Base-by-base conservation (phyloP, 805 yeast genomes). In the Kodamaea neixiangensis region DNA sequence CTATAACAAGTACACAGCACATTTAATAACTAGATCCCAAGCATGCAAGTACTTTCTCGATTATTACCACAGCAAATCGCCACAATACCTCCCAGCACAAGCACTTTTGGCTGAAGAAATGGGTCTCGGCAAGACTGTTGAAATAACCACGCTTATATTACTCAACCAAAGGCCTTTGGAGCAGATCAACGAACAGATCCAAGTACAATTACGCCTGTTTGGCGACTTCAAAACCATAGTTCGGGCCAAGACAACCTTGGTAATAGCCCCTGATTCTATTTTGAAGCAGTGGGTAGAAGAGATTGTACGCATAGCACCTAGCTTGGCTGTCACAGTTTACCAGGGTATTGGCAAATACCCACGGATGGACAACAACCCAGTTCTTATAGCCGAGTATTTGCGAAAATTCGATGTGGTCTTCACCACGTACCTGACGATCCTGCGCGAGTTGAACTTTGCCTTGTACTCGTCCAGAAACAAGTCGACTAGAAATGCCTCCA, bases 91-190 rank as follows among this genome's bases (percentile, higher is more conserved):
- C 56, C 71, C 82, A 2, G 84, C 80, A 0, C 75, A 77, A 46
- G 97, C 96, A 0, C 69, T 94, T 6, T 66, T 94, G 31, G 87
- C 94, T 1, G 99, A 93, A 61, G 99, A 94, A 66, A 94, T 94
- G 99, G 99, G 99, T 0, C 76, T 94, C 6, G 99, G 99, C 0
- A 94, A 94, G 62, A 93, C 99, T 0, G 83, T 94, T 3, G 99
- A 94, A 64, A 74, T 91, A 11, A 73, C 89, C 2, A 75, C 96
- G 0, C 69, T 93, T 37, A 68, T 87, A 0, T 62, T 83, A 1
- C 61, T 84, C 46, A 86, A 94, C 63, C 83, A 73, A 29, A 68
- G 97, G 13, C 75, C 77, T 0, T 17, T 51, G 2, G 51, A 17
- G 11, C 71, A 74, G 29, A 62, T 71, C 21, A 71, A 70, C 35